A percentile compares a stretch with the other conserved stretches of the same genome.
Conservation (phyloP, 2,329 filamentous ascomycete species). For the Pseudophaeomoniella oleicola region DNA sequence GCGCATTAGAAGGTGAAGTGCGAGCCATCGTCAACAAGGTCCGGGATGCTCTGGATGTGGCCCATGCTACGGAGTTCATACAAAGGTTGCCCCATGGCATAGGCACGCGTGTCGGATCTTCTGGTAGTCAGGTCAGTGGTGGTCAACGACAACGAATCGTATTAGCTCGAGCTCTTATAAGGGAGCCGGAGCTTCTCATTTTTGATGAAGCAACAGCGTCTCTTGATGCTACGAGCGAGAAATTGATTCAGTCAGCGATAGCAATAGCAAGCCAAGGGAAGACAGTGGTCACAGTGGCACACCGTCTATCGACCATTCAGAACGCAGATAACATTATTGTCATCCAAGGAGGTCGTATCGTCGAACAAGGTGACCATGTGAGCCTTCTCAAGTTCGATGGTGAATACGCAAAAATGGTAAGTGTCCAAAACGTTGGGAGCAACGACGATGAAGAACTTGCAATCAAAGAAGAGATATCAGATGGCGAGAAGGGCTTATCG, state of each 20-base stretch:
- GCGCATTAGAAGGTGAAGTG: background rate
- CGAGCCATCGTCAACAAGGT: constrained; percentile 30
- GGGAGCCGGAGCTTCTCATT: constrained; percentile 50
- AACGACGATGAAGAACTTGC: constrained; percentile 7
- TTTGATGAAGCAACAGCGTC: constrained; percentile 67
- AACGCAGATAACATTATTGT: constrained; percentile 70
- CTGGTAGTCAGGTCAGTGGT: constrained; percentile 64
- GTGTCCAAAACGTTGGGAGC: constrained; percentile 22
- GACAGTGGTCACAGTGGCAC: constrained; percentile 66
- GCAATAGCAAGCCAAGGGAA: constrained; percentile 42
- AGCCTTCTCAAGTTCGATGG: constrained; percentile 47
- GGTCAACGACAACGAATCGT: constrained; percentile 74
- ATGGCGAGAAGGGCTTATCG: background rate
- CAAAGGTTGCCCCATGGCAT: constrained; percentile 53
- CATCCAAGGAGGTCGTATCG: constrained; percentile 52
- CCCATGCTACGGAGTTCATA: constrained; percentile 58
- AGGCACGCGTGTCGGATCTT: constrained; percentile 60
- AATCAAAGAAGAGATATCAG: background rate
- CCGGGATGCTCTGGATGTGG: constrained; percentile 48
- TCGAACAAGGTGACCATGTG: constrained; percentile 64
- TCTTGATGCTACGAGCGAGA: constrained; percentile 40
- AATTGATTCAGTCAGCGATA: constrained; percentile 39
- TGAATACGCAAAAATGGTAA: constrained; percentile 54
- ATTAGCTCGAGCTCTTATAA: constrained; percentile 57
- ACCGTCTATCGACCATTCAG: constrained; percentile 57